These are phyloP conservation scores for Phytophthora foliorum DNA, from an alignment of 352 stramenopile genomes.

Conservation along the genomic window DNA sequence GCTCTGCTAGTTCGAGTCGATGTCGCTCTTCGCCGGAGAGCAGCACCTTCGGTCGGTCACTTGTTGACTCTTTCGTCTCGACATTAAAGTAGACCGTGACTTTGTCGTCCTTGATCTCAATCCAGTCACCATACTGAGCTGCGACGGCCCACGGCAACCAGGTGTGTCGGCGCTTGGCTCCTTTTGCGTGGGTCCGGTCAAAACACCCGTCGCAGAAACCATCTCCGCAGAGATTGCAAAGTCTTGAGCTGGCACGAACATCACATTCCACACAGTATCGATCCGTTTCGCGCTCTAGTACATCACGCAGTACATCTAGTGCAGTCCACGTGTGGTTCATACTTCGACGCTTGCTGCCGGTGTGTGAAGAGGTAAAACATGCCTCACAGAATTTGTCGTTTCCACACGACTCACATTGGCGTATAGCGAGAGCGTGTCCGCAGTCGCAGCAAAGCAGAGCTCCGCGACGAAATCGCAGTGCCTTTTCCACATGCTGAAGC, in stretches of 20 bases:
- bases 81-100: conserved; percentile 78
- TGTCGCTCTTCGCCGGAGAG: conserved; percentile 68
- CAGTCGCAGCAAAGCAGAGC: conserved; percentile 71
- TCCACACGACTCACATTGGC: conserved; percentile 64
- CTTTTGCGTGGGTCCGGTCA: conserved; percentile 53
- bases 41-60: conserved; percentile 57
- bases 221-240: conserved; percentile 87
- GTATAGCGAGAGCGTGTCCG: conserved; percentile 44
- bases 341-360: conserved; percentile 39
- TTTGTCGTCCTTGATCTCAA: conserved; percentile 75
- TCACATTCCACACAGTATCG: conserved; percentile 80
- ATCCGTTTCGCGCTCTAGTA: conserved; percentile 60
- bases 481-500: conserved; percentile 49
- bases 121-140: conserved; percentile 68
- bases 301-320: conserved; percentile 68
- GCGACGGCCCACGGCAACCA: conserved; percentile 67
- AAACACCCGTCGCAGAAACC: conserved; percentile 81
- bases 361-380: conserved; percentile 55
- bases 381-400: conserved; percentile 62
- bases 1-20: conserved; percentile 60
- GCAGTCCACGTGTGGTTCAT: conserved; percentile 45
- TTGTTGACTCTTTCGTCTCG: conserved; percentile 80
- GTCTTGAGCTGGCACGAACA: conserved; percentile 41
- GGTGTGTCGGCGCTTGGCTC: conserved; percentile 71
- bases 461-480: conserved; percentile 62